phyloP scores from a whole-genome alignment of 1,284 basidiomycete genomes.

The Sphaerobolus stellatus region DNA sequence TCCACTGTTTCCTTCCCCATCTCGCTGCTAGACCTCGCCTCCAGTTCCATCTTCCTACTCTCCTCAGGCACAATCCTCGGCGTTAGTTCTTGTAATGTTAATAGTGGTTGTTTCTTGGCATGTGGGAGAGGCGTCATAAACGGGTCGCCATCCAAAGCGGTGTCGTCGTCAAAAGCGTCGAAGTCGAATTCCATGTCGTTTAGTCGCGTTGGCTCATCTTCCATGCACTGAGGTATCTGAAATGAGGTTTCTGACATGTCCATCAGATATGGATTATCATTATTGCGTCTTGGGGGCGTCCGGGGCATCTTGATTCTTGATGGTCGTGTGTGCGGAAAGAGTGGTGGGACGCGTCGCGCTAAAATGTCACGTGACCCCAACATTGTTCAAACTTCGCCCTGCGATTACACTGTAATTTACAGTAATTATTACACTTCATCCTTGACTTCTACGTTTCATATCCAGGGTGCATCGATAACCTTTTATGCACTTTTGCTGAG shows the following conservation, averaged over 20 bases:
- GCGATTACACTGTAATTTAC: no score
- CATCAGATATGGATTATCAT: no score
- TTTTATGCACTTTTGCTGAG: no score
- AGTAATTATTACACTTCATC: no score
- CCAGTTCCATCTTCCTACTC: background rate
- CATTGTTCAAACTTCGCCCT: no score
- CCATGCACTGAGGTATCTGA: conserved; percentile 2
- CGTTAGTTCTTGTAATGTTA: conserved; percentile 1
- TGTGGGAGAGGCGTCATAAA: conserved; percentile 5
- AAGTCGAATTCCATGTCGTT: background rate
- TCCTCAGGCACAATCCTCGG: conserved; percentile 1
- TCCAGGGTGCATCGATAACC: no score
- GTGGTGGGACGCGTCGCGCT: no score
- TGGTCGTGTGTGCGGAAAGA: no score
- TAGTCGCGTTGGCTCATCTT: background rate
- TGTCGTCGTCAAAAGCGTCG: background rate
- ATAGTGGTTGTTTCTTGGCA: background rate
- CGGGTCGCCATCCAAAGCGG: background rate
- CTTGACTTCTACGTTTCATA: no score
- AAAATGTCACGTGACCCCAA: no score
- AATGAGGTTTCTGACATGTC: conserved; percentile 3
- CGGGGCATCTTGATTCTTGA: no score
- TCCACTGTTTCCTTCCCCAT: background rate
- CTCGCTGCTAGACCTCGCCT: background rate
- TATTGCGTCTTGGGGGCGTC: no score